phyloP scores from a whole-genome alignment of 768 basidiomycete species.

The Boletus speciosus region DNA sequence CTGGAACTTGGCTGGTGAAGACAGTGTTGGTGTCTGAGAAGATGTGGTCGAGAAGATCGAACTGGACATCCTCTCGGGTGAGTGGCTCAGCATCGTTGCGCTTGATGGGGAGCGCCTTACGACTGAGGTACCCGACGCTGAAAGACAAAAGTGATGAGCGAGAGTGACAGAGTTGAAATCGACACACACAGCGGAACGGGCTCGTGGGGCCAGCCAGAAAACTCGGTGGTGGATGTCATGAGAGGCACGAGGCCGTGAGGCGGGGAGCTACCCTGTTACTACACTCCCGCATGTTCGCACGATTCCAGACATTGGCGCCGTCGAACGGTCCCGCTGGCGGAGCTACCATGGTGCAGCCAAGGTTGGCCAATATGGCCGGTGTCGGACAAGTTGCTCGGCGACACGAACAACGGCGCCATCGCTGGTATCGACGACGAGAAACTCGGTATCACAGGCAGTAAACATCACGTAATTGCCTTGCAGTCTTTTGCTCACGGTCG shows the following conservation, averaged over 20 bases:
- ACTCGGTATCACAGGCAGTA: neutral
- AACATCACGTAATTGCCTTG: conserved; percentile 22
- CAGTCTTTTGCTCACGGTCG: conserved; percentile 24
- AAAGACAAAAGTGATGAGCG: conserved; percentile 11
- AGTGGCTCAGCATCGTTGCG: conserved; percentile 80
- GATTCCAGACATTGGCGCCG: conserved; percentile 20
- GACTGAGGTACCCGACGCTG: conserved; percentile 59
- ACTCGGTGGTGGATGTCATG: conserved; percentile 47
- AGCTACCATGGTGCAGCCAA: neutral
- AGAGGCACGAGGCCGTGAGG: conserved; percentile 35
- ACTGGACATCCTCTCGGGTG: conserved; percentile 81
- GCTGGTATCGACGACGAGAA: conserved; percentile 9
- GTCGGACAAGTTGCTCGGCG: conserved; percentile 2
- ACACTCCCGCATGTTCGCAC: conserved; percentile 26
- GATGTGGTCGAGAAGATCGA: conserved; percentile 75
- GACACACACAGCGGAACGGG: conserved; percentile 50
- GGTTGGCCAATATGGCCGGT: neutral
- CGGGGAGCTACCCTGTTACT: conserved; percentile 23
- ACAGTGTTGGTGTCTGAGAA: conserved; percentile 66
- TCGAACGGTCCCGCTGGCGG: conserved; percentile 5
- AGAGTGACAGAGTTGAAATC: conserved; percentile 7
- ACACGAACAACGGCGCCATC: conserved; percentile 5
- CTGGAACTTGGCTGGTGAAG: conserved; percentile 66
- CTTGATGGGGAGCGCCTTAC: conserved; percentile 70
- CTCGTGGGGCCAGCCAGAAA: conserved; percentile 45